phyloP scores from a whole-genome alignment of 1,139 yeast genomes.

The Meyerozyma elateridarum region DNA sequence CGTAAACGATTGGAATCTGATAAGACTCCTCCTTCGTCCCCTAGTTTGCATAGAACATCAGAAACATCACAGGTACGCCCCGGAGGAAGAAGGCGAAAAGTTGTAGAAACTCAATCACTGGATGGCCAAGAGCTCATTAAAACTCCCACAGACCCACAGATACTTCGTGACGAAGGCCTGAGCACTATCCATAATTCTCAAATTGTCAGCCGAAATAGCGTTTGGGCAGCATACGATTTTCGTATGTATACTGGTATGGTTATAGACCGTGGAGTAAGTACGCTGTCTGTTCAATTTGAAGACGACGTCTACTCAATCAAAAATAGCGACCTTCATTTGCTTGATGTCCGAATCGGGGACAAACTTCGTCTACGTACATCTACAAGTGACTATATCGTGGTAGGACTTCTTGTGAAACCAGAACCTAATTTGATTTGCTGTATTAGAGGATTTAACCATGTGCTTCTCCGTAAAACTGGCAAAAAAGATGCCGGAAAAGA shows the following conservation, averaged over 20 bases:
- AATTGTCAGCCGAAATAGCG: slow-evolving; percentile 17
- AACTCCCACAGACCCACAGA: slow-evolving; percentile 2
- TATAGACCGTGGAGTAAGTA: slow-evolving; percentile 14
- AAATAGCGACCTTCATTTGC: slow-evolving; percentile 25
- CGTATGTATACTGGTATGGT: slow-evolving; percentile 29
- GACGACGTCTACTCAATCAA: slow-evolving; percentile 30
- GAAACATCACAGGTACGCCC: slow-evolving; percentile 6
- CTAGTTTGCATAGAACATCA: no score
- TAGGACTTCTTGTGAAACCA: slow-evolving; percentile 28
- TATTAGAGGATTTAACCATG: slow-evolving; percentile 54
- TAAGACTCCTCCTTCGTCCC: slow-evolving; percentile 6
- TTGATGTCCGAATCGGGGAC: slow-evolving; percentile 42
- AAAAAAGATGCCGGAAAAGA: slow-evolving; percentile 15
- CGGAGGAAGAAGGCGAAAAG: slow-evolving; percentile 10
- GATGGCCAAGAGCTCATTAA: neutral
- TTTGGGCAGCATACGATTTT: slow-evolving; percentile 35
- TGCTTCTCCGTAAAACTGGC: slow-evolving; percentile 27
- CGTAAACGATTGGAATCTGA: slow-evolving; percentile 5
- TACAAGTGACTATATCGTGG: slow-evolving; percentile 29
- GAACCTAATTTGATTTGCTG: slow-evolving; percentile 34
- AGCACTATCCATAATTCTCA: slow-evolving; percentile 6
- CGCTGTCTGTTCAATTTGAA: slow-evolving; percentile 22
- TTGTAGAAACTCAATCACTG: slow-evolving; percentile 6
- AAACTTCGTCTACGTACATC: slow-evolving; percentile 18
- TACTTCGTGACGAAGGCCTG: neutral